Percentiles rank a stretch among this genome's conserved stretches.
phyloP scores from a whole-genome alignment of 208 protist species.

The Phytomonas sp. region DNA sequence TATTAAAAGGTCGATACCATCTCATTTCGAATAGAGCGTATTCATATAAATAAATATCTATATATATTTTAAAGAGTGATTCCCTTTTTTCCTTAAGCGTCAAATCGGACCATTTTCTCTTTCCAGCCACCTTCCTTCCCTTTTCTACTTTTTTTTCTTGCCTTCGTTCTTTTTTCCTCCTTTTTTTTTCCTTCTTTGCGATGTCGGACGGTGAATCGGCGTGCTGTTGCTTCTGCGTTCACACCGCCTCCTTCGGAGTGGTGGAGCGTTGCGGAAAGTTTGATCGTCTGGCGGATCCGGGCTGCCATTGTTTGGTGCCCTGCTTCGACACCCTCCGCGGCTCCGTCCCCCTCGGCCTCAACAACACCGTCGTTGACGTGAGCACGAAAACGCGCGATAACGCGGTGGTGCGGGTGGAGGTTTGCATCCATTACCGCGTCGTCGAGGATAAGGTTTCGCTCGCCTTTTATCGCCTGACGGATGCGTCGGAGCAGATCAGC shows the following conservation, averaged over 20 bases:
- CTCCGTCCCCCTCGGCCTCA: conserved; percentile 36
- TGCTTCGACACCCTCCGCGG: conserved; percentile 38
- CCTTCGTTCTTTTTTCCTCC: background rate
- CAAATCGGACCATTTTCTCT: conserved; percentile 5
- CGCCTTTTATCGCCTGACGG: conserved; percentile 64
- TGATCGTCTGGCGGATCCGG: conserved; percentile 26
- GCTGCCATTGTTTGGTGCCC: conserved; percentile 45
- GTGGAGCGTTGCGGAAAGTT: conserved; percentile 67
- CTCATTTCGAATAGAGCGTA: background rate
- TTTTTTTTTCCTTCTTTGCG: conserved; percentile 9
- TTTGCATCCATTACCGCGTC: conserved; percentile 53
- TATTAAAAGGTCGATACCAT: conserved; percentile 1
- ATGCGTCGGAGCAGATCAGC: conserved; percentile 54
- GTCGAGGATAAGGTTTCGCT: conserved; percentile 26
- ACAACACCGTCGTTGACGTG: conserved; percentile 28
- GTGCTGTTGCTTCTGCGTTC: conserved; percentile 48
- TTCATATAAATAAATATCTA: conserved; percentile 10
- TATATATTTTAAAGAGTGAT: background rate
- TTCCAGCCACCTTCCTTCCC: background rate
- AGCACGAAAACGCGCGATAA: conserved; percentile 85
- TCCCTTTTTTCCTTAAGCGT: too few relatives aligned
- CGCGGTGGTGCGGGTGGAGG: conserved; percentile 44
- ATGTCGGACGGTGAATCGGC: conserved; percentile 13
- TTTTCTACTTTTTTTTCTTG: conserved; percentile 1
- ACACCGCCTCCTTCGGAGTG: conserved; percentile 42